phyloP scores from a whole-genome alignment of 371 early-diverging fungal genomes.

The Smittium culicis region DNA sequence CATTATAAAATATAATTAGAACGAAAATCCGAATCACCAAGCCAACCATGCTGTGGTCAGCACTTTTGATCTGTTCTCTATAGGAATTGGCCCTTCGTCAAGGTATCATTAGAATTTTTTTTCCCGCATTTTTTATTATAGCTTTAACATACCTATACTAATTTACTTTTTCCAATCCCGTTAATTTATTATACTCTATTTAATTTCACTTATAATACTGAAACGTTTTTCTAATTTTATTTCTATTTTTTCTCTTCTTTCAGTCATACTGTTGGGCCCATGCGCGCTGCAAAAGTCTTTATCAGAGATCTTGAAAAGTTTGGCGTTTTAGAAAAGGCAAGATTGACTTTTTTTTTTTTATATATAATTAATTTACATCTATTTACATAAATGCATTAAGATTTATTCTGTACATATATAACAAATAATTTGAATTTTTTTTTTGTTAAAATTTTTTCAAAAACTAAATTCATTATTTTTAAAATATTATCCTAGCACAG shows the following conservation, averaged over 20 bases:
- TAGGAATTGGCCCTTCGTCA: conserved; percentile 88
- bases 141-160: too few relatives aligned
- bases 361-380: too few relatives aligned
- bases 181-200: too few relatives aligned
- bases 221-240: too few relatives aligned
- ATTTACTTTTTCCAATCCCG: too few relatives aligned
- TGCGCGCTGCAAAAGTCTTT: conserved; percentile 92
- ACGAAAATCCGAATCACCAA: too few relatives aligned
- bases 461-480: too few relatives aligned
- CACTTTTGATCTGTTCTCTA: conserved; percentile 88
- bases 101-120: conserved; percentile 29
- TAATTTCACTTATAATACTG: too few relatives aligned
- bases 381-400: too few relatives aligned
- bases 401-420: too few relatives aligned
- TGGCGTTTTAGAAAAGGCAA: conserved; percentile 41
- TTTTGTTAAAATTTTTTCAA: not conserved
- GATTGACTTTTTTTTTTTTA: conserved; percentile 7
- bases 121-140: too few relatives aligned
- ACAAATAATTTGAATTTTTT: not conserved
- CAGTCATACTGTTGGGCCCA: conserved; percentile 85
- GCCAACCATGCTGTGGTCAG: conserved; percentile 75
- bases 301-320: conserved; percentile 60
- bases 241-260: not conserved
- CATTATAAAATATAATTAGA: too few relatives aligned
- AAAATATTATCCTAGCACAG: conserved; percentile 2